phyloP scores from a whole-genome alignment of 75 land plant genomes.

The Selaginella moellendorffii region DNA sequence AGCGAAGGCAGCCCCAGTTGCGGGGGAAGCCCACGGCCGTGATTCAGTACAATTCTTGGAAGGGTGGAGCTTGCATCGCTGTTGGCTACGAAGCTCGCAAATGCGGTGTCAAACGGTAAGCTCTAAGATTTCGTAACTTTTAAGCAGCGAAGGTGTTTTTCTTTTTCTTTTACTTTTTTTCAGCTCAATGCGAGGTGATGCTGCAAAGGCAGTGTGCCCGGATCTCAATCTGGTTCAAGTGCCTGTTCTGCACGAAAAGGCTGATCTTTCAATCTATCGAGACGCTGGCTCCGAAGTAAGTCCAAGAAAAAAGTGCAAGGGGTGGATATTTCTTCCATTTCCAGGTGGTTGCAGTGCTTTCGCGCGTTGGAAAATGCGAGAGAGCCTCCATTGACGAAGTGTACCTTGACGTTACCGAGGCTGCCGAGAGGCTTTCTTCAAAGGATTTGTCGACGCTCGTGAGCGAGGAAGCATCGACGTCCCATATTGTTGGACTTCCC shows the following conservation, averaged over 20 bases:
- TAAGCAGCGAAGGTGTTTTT: too few relatives aligned
- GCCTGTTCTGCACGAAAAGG: constrained; percentile 88
- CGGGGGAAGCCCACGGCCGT: constrained; percentile 86
- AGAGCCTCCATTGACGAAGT: constrained; percentile 99
- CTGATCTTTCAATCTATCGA: constrained; percentile 61
- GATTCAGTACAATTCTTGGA: constrained; percentile 94
- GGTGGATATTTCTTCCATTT: neutral
- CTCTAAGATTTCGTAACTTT: neutral
- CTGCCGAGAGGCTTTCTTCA: constrained; percentile 26
- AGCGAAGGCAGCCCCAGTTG: constrained; percentile 62
- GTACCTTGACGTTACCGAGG: constrained; percentile 91
- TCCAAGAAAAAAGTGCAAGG: neutral
- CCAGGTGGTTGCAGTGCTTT: constrained; percentile 67
- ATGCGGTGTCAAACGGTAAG: constrained; percentile 78
- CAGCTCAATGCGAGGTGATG: constrained; percentile 95
- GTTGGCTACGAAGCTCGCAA: constrained; percentile 93
- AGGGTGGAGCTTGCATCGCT: constrained; percentile 91
- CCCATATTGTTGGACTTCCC: constrained; percentile 65
- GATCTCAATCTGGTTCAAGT: constrained; percentile 83
- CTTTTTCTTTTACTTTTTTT: constrained; percentile 1
- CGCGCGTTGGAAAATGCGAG: constrained; percentile 71
- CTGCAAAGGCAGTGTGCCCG: constrained; percentile 78
- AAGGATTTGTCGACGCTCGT: constrained; percentile 32
- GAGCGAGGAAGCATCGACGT: constrained; percentile 49
- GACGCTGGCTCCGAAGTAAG: constrained; percentile 94